Evolutionary conservation across 1,284 basidiomycete species (phyloP).

Genomic region (Phellopilus nigrolimitatus): DNA sequence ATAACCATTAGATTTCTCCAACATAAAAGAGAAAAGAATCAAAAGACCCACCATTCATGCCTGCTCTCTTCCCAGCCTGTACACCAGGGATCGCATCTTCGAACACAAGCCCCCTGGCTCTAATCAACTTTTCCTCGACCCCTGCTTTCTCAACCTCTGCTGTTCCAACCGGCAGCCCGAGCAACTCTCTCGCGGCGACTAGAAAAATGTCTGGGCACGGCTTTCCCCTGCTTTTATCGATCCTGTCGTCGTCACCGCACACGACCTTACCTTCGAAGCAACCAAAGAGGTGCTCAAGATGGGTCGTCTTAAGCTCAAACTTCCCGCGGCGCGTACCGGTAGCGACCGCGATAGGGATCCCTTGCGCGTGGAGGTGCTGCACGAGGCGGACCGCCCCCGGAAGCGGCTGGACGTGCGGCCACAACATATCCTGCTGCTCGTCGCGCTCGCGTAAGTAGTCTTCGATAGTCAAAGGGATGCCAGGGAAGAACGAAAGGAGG

Average conservation of each 20-base stretch:
- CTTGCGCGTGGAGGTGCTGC: conserved; percentile 56
- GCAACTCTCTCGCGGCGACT: conserved; percentile 51
- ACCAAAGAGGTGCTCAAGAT: conserved; percentile 52
- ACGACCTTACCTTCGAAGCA: conserved; percentile 59
- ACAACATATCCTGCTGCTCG: conserved; percentile 52
- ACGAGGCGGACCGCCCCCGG: conserved; percentile 66
- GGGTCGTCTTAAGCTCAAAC: conserved; percentile 57
- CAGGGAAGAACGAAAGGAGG: conserved; percentile 71
- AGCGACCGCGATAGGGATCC: conserved; percentile 70
- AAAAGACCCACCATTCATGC: conserved; percentile 62
- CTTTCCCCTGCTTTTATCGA: conserved; percentile 45
- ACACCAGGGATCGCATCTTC: conserved; percentile 73
- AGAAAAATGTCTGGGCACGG: conserved; percentile 75
- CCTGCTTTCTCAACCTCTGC: conserved; percentile 34
- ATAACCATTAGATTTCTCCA: too few species aligned
- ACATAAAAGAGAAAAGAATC: neutral
- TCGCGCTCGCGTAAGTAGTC: conserved; percentile 55
- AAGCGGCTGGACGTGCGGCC: conserved; percentile 62
- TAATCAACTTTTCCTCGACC: conserved; percentile 40
- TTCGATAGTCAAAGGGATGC: conserved; percentile 55
- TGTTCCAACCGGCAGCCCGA: conserved; percentile 53
- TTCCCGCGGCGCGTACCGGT: conserved; percentile 66
- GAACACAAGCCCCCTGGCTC: conserved; percentile 64
- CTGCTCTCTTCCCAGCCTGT: conserved; percentile 71
- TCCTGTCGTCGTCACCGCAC: conserved; percentile 56